Evolutionary conservation across 108 stramenopile genomes (phyloP).

Genomic region (Asterionellopsis glacialis): DNA sequence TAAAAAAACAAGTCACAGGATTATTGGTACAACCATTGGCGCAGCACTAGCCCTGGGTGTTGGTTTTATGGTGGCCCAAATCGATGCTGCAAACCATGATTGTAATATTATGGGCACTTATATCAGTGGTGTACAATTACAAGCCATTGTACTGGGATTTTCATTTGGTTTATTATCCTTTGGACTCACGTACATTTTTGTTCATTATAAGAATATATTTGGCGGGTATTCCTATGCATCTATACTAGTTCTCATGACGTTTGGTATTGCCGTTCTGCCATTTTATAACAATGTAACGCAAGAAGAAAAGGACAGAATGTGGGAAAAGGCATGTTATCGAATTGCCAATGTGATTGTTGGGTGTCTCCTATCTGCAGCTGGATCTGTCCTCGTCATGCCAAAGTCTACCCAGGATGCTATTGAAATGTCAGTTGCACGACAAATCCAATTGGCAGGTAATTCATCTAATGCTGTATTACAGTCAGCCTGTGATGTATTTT

Average conservation of each 20-base stretch:
- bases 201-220: no score
- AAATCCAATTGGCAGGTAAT: conserved; percentile 27
- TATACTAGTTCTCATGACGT: conserved; percentile 22
- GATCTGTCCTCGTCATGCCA: conserved; percentile 20
- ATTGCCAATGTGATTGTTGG: conserved; percentile 27
- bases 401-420: conserved; percentile 21
- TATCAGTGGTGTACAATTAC: not conserved
- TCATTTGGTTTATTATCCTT: conserved; percentile 18
- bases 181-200: not conserved
- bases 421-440: conserved; percentile 6
- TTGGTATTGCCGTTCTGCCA: conserved; percentile 22
- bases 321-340: conserved; percentile 12
- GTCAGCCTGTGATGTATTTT: conserved; percentile 20
- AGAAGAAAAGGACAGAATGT: conserved; percentile 11
- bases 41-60: not conserved
- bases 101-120: conserved; percentile 19
- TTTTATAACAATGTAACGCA: conserved; percentile 2
- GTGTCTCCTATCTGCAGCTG: conserved; percentile 14
- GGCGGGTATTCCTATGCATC: conserved; percentile 18
- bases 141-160: conserved; percentile 17
- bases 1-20: conserved; percentile 25
- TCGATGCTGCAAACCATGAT: no score
- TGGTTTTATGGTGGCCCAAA: not conserved
- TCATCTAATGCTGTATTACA: conserved; percentile 21
- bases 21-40: not conserved